Base-by-base conservation (phyloP, 2,329 filamentous ascomycete genomes). In the Colletotrichum camelliae region DNA sequence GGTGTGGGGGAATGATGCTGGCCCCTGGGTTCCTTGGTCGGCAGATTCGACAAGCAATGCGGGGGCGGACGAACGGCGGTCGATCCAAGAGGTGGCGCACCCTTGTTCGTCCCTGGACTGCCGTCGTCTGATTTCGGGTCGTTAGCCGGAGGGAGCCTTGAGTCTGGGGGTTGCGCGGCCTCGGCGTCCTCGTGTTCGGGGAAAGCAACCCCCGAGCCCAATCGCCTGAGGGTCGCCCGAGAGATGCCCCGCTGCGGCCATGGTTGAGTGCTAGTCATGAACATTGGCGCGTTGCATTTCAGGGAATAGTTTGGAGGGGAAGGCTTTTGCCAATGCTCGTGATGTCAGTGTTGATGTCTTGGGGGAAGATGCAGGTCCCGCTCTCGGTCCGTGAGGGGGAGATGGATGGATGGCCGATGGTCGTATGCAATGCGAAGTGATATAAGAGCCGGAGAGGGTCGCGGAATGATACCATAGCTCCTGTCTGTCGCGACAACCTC, bases 21-120 rank as follows among this genome's bases (percentile, higher is more conserved):
- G 24, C 4, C 24, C 24, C 24, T 27, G 21, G 70, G 67, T 13
- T 13, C 1, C 43, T 37, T n/a, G 18, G 29, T 69, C 64, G 70
- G 64, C 58, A 76, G 27, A 68, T 69, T 74, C 27, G 15, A 76
- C 64, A 76, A 74, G 58, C 74, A 68, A 74, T 76, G 70, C 74
- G 70, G 74, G 74, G 70, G 70, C 70, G 74, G 70, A 69, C 70
- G 64, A 35, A 43, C 37, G 65, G 29, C 21, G 52, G 72, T 29
- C 58, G 61, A 66, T 71, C 58, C 35, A 37, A 39, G 18, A 24
- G 43, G 33, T 52, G n/a, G n/a, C 31, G 13, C 31, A 27, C 72
- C 52, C 43, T 29, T 52, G 39, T 61, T 61, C n/a, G 24, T 68
- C 29, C 8, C 62, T 64, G 33, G 31, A 33, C 16, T n/a, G 27